A percentile compares a stretch with the other conserved stretches of the same genome.
These are phyloP conservation scores for Coprinopsis strossmayeri DNA, from an alignment of 768 basidiomycete species.

Conservation along the genomic window DNA sequence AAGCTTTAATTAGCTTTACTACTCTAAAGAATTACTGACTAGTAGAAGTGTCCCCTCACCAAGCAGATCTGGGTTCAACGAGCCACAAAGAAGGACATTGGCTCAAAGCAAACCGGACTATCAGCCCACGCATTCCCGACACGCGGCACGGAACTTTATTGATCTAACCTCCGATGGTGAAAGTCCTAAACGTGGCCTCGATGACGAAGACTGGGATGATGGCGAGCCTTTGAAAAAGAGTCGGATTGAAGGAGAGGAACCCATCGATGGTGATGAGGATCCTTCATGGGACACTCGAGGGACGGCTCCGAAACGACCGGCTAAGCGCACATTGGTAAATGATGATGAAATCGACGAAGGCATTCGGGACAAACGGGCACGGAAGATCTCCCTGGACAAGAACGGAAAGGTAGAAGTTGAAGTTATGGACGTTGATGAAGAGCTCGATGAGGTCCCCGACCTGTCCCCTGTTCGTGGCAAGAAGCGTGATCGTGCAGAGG, in stretches of 20 bases:
- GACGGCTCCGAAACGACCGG: conserved; percentile 30
- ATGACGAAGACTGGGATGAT: conserved; percentile 18
- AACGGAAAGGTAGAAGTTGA: conserved; percentile 32
- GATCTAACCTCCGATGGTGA: conserved; percentile 23
- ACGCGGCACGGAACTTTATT: conserved; percentile 24
- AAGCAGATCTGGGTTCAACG: neutral
- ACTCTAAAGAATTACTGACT: too few species aligned
- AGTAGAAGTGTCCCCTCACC: too few species aligned
- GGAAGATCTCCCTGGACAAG: conserved; percentile 46
- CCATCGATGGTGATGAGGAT: conserved; percentile 43
- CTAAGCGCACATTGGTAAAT: conserved; percentile 43
- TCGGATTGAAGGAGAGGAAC: conserved; percentile 43
- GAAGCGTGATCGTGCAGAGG: conserved; percentile 73
- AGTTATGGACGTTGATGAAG: conserved; percentile 38
- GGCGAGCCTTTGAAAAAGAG: conserved; percentile 42
- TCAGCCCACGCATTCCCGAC: conserved; percentile 17
- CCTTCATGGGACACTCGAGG: conserved; percentile 28
- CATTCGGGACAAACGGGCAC: conserved; percentile 45
- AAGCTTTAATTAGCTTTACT: too few species aligned
- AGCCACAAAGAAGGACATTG: too few species aligned
- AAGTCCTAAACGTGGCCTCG: conserved; percentile 32
- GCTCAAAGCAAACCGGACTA: neutral
- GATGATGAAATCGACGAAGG: conserved; percentile 40
- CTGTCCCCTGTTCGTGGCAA: conserved; percentile 45
- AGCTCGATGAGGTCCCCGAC: conserved; percentile 36